Base-by-base conservation (phyloP, 2,329 filamentous ascomycete genomes). In the Moelleriella libera region DNA sequence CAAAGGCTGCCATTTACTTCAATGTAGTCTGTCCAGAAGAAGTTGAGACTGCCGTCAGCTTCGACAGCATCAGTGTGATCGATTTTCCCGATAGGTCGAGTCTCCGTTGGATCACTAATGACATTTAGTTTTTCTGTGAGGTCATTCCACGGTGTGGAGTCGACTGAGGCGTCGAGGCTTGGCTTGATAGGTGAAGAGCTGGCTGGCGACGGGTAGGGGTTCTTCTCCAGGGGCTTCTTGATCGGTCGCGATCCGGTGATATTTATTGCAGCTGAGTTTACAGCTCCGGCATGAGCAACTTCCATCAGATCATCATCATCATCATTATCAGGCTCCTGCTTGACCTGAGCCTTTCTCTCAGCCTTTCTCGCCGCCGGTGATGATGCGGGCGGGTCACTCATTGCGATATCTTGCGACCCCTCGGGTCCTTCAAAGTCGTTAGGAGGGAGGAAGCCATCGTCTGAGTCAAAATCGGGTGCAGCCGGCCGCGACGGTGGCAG, bases 1-100 rank as follows among this genome's bases (percentile, higher is more conserved):
- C 88, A 97, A 8, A 98, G 70, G 55, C 82, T 92, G 50, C 90
- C 90, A 57, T 89, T 88, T 60, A 95, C 72, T 61, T 98, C 92
- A 1, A 84, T 88, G 59, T 95, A 98, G 64, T 98, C 92, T 6
- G 86, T 84, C 92, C 92, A 98, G 69, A 96, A 98, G 70, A 98
- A 88, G 55, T 83, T 83, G 31, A 98, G 72, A 55, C 85, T 94
- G 37, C 90, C 92, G 58, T 98, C 89, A 52, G 86, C 81, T 62
- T 97, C 90, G n/a, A 94, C 68, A n/a, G 86, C 88, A 63, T 94
- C 84, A 52, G 84, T 78, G 49, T 86, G 75, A 53, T 83, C 80
- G 45, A 96, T 75, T 65, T 97, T 98, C 41, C 88, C 88, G 53
- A 86, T 77, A 7, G 70, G 73, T 30, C 70, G 70, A 34, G 71